Percentiles rank a stretch among this genome's conserved stretches.
These are phyloP conservation scores for Didymella keratinophila DNA, from an alignment of 2,329 filamentous ascomycete genomes.

Conservation along the genomic window DNA sequence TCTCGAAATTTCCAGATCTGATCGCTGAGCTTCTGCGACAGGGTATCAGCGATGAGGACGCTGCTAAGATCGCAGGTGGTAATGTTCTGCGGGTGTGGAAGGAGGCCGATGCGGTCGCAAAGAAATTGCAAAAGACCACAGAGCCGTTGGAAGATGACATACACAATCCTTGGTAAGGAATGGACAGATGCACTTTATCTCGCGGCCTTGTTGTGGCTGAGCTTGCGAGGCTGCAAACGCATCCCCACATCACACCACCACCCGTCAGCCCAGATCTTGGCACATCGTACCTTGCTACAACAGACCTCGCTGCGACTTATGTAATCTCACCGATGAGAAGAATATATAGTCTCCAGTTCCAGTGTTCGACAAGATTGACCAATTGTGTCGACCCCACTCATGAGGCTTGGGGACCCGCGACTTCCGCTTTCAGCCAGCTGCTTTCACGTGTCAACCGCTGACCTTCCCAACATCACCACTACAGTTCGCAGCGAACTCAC, in stretches of 20 bases:
- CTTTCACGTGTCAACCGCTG: conserved; percentile 5
- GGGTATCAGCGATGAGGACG: conserved; percentile 78
- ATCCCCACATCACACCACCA: conserved; percentile 31
- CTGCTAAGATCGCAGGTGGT: conserved; percentile 75
- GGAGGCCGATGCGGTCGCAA: conserved; percentile 76
- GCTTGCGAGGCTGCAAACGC: conserved; percentile 15
- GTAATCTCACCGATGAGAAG: conserved; percentile 4
- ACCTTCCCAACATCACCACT: not conserved
- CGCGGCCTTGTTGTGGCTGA: conserved; percentile 10
- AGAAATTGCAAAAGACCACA: conserved; percentile 64
- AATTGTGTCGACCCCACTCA: not conserved
- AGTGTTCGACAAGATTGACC: not conserved
- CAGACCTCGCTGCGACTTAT: conserved; percentile 2
- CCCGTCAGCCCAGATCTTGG: conserved; percentile 31
- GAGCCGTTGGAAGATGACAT: conserved; percentile 56
- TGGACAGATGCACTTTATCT: not conserved
- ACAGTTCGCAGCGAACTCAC: not conserved
- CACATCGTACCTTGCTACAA: conserved; percentile 15
- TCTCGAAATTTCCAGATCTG: conserved; percentile 81
- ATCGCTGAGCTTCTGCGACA: conserved; percentile 76
- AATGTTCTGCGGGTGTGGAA: conserved; percentile 87
- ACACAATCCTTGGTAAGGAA: conserved; percentile 28
- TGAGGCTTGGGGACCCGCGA: not conserved
- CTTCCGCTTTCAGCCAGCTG: conserved; percentile 10
- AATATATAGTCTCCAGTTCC: conserved; percentile 13